These are phyloP conservation scores for Colletotrichum kahawae DNA, from an alignment of 2,329 filamentous ascomycete genomes.

Conservation along the genomic window DNA sequence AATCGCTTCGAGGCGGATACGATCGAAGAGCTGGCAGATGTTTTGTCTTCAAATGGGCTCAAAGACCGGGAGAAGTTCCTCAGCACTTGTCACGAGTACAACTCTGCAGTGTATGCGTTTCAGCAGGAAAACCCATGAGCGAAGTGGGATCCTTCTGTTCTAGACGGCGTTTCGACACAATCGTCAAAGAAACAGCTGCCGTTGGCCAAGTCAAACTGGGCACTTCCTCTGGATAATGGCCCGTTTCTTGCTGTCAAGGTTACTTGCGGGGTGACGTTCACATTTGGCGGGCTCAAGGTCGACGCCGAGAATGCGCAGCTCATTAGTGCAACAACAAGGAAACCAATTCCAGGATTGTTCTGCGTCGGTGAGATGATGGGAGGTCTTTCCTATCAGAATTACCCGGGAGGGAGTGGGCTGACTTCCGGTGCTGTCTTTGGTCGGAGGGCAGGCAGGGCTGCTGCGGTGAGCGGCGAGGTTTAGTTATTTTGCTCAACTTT, in stretches of 20 bases:
- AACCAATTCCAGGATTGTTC: slow-evolving; percentile 59
- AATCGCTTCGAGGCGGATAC: slow-evolving; percentile 51
- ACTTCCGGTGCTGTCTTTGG: slow-evolving; percentile 63
- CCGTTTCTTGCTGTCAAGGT: slow-evolving; percentile 70
- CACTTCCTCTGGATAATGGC: slow-evolving; percentile 57
- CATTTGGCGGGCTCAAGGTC: slow-evolving; percentile 67
- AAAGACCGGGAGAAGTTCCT: slow-evolving; percentile 50
- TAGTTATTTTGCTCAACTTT: neutral
- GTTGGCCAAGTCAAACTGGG: slow-evolving; percentile 71
- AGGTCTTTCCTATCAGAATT: slow-evolving; percentile 67
- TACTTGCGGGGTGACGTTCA: slow-evolving; percentile 70
- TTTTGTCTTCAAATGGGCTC: slow-evolving; percentile 53
- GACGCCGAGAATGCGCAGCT: slow-evolving; percentile 60
- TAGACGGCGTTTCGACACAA: slow-evolving; percentile 67
- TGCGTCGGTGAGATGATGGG: slow-evolving; percentile 72
- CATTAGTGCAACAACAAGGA: slow-evolving; percentile 47
- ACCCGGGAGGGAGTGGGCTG: slow-evolving; percentile 66
- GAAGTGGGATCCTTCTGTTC: slow-evolving; percentile 64
- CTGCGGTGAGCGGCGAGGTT: neutral
- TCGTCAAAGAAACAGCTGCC: slow-evolving; percentile 46
- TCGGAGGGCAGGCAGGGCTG: slow-evolving; percentile 38
- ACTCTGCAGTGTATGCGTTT: slow-evolving; percentile 56
- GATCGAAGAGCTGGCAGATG: slow-evolving; percentile 60
- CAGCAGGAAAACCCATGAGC: slow-evolving; percentile 46
- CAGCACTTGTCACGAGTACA: slow-evolving; percentile 59